Evolutionary conservation across 192 early-diverging fungal species (phyloP), one percentile per base, ranked within the genome.

Genomic region (Paraglomus brasilianum): DNA sequence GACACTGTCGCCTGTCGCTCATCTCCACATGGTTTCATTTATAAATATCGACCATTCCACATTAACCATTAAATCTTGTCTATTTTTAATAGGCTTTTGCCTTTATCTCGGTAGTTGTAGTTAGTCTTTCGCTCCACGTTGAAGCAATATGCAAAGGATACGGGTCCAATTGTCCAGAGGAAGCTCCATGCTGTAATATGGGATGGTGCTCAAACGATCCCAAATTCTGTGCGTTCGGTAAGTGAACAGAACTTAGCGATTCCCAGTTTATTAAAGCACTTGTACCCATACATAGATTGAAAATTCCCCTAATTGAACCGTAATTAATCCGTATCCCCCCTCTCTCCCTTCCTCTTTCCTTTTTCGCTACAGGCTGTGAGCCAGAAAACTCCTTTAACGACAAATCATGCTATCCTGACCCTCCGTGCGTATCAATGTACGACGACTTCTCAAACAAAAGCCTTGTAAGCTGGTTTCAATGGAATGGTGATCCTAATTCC

Each of bases 401-500:
- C 8, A 70, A 78, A 47, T 77, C 76, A 1, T 77, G 76, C 61
- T 77, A 70, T 58, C 76, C 76, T 11, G 17, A 71, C 30, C 76
- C 76, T 39, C 70, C 61, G 71, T 72, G 72, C 30, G 44, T 62
- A 39, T 61, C 24, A 24, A 15, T 74, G 5, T 36, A 74, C 8
- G 76, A 77, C 19, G 72, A 77, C 8, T 77, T 77, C 39, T 57
- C 62, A 11, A 57, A 77, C 17, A 63, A 69, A 41, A 43, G 43
- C 17, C 7, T 63, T 17, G 42, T 63, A 17, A 43, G 10, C 19
- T 14, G 11, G 17, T 15, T 47, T 40, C 17, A 74, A 14, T 88
- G 80, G 76, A 75, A 72, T 10, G 85, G 85, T n/a, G 69, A 84
- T 24, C 85, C 87, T 1, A 68, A 61, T 2, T 70, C 55, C 0